Base-by-base conservation (phyloP, 768 basidiomycete genomes). In the Suillus brevipes region DNA sequence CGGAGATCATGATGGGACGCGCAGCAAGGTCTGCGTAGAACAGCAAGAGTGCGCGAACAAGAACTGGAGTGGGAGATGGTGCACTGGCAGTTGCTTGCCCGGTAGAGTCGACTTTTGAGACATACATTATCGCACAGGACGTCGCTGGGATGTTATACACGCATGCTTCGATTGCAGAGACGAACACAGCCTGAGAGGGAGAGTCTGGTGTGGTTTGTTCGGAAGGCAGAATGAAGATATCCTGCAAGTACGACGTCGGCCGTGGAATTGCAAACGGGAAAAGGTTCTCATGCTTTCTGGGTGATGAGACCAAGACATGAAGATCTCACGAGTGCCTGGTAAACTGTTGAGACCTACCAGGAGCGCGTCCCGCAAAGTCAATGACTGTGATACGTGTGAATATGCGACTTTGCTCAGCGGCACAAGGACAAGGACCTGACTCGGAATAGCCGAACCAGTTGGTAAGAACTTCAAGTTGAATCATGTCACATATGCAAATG, bases 21-120 rank as follows among this genome's bases (percentile, higher is more conserved):
- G 88, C 89, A 20, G 68, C 64, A 0, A 87, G 87, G 63, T 88
- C 82, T 40, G 84, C 81, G 71, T 91, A 91, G 77, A 78, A 92
- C 25, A 68, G 63, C 16, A 98, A 67, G 64, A 97, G 82, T 0
- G 89, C 79, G 23, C 82, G 80, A 52, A 94, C 87, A 61, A 98
- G 85, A 14, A 83, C 73, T 6, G 84, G 78, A 2, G 95, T 94
- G 4, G 92, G 91, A 47, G 89, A 85, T 0, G 89, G 90, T 5
- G 28, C 28, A 28, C 28, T 28, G 28, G 75, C 67, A 34, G 71
- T 74, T 10, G 81, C 84, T 74, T 95, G 89, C 0, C 96, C 96
- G 0, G 96, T 94, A 13, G 95, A 88, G 75, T 99, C 97, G 62
- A 97, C 89, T 78, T 99, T 99, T 58, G 93, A 92, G 61, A 99